Base-by-base conservation (phyloP, 306 rosid species). In the Potentilla sterilis region DNA sequence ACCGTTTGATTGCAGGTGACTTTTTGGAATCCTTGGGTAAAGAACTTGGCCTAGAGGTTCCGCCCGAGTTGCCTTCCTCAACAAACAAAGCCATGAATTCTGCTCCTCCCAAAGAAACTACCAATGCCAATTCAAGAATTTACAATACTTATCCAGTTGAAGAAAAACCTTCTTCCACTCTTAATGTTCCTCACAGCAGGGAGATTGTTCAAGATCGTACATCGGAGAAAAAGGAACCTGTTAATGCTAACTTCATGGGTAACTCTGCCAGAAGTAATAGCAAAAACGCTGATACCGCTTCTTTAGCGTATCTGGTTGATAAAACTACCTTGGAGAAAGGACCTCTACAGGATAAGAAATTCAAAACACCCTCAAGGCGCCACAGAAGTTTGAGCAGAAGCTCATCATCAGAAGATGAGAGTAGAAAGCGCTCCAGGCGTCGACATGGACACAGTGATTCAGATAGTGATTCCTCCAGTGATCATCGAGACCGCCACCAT, bases 11-110 rank as follows among this genome's bases (percentile, higher is more conserved):
- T 72, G 99, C 98, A 37, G 98, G 99, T 15, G 97, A 96, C 85
- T 96, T 96, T 84, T 80, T 96, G 85, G 93, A 96, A 81, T 92
- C 98, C 62, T 86, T 96, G 90, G 98, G 98, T 78, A 92, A 89
- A 84, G 99, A 96, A 87, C 89, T 92, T 40, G 98, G 99, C 52
- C 83, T 92, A 69, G 99, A 89, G 86, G 91, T 96, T 70, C 99
- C 99, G 47, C 92, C 97, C 68, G 99, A 90, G 64, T 79, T 77
- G 62, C 89, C 90, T 61, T 80, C 79, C 77, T 66, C 90, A 21
- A 40, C 70, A 0, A 86, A 87, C 72, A 95, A 88, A 59, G 67
- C 84, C 49, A 73, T 58, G 77, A 76, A 4, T 59, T 43, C 65
- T 77, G 84, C 43, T 79, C 74, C 89, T 44, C 81, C 78, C 78